Evolutionary conservation across 2,329 filamentous ascomycete genomes (phyloP), one percentile per base, ranked within the genome.

Genomic region (Biscogniauxia sp.): DNA sequence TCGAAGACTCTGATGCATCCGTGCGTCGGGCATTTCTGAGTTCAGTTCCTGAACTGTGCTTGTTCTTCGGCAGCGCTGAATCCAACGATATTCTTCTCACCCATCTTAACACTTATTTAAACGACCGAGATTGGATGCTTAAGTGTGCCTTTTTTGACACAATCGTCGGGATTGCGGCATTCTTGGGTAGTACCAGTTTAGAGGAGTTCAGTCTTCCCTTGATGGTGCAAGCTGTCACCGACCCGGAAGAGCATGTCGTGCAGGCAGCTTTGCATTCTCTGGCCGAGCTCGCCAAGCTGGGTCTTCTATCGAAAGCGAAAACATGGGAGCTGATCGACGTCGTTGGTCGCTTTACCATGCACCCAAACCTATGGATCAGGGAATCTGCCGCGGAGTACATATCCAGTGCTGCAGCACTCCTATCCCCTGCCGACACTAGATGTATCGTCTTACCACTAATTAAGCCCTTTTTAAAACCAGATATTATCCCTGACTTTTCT

Each of bases 91-190:
- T 99, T n/a, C 88, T 99, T 17, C 80, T 99, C 20, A 96, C 93
- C 32, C 95, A 99, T 77, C 80, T 99, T 26, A 98, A 98, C 72
- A 99, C 95, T 0, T 99, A 99, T 70, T 79, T 99, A 8, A 99
- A 99, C 67, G 95, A 98, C 69, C 87, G 90, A 51, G 93, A 99
- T 73, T 99, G 95, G 95, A 92, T 92, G 74, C 79, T 99, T 32
- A 97, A 97, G 74, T 97, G 93, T 69, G 93, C 94, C 2, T 98
- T 98, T 73, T 97, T 99, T 70, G 93, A 97, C 71, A 92, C 93
- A 0, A 92, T 98, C 25, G 92, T 98, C 17, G 94, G 93, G 3
- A 93, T 99, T 65, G 92, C 93, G 3, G 87, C 91, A 1, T 97
- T 97, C 68, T 85, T 98, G 37, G 95, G 95, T 26, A 93, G 91